Evolutionary conservation across 495 filamentous ascomycete genomes (phyloP).

Genomic region (Penicillium roqueforti): DNA sequence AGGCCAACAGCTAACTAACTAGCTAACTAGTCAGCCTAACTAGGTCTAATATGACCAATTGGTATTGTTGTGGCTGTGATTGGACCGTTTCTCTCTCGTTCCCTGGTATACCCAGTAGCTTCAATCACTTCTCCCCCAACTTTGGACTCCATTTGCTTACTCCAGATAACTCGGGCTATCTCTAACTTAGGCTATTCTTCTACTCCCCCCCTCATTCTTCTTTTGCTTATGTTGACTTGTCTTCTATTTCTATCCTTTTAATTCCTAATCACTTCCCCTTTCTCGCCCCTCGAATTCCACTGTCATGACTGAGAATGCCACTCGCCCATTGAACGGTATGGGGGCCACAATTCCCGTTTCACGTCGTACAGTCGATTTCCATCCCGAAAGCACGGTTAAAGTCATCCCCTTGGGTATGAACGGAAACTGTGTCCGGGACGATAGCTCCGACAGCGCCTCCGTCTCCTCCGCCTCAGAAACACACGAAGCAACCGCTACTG

Average conservation of each 20-base stretch:
- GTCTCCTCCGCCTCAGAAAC: constrained; percentile 23
- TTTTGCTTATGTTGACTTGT: not conserved
- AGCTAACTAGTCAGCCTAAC: not conserved
- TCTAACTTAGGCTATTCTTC: not conserved
- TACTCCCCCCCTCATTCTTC: not conserved
- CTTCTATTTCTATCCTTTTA: not conserved
- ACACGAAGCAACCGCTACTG: constrained; percentile 13
- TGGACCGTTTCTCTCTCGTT: not conserved
- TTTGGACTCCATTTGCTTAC: not conserved
- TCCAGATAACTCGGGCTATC: not conserved
- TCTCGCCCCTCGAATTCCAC: not conserved
- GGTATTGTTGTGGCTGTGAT: constrained; percentile 5
- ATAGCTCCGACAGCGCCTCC: constrained; percentile 22
- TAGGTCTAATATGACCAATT: constrained; percentile 4
- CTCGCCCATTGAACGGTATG: constrained; percentile 1
- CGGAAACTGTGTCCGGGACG: constrained; percentile 1
- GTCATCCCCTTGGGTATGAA: not conserved
- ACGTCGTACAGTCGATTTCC: constrained; percentile 3
- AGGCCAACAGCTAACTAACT: no score
- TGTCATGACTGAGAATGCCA: constrained; percentile 5
- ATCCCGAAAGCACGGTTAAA: constrained; percentile 4
- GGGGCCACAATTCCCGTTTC: not conserved
- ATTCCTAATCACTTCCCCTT: constrained; percentile 4
- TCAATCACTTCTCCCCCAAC: constrained; percentile 2
- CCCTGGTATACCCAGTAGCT: constrained; percentile 7